A percentile compares a stretch with the other conserved stretches of the same genome.
Evolutionary conservation across 148 eudicot genomes (phyloP).

Genomic region (Tetragonia tetragonoides): DNA sequence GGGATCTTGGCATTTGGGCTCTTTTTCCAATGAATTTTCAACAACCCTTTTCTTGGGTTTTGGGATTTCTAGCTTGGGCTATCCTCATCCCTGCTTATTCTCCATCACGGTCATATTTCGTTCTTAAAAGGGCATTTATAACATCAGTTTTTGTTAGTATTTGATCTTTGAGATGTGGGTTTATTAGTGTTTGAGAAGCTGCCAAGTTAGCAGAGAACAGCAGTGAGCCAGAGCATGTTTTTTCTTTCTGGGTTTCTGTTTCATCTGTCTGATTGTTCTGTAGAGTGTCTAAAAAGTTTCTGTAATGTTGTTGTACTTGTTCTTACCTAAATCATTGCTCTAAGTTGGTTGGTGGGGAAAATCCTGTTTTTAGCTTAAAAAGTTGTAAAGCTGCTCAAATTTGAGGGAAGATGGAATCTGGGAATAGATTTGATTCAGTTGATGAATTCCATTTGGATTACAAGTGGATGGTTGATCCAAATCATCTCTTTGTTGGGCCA

Average conservation of each 20-base stretch:
- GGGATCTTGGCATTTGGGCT: slow-evolving; percentile 31
- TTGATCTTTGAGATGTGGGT: slow-evolving; percentile 31
- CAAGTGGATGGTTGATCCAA: slow-evolving; percentile 48
- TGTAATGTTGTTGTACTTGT: slow-evolving; percentile 4
- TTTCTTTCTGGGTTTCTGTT: slow-evolving; percentile 4
- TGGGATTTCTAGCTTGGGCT: slow-evolving; percentile 28
- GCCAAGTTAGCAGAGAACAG: slow-evolving; percentile 13
- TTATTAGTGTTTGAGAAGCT: slow-evolving; percentile 19
- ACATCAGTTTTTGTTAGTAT: slow-evolving; percentile 15
- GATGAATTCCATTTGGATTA: slow-evolving; percentile 43
- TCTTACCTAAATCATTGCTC: slow-evolving; percentile 8
- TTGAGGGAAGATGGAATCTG: slow-evolving; percentile 34
- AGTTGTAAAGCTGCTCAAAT: slow-evolving; percentile 12
- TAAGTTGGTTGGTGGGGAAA: slow-evolving; percentile 21
- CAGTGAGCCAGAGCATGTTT: slow-evolving; percentile 23
- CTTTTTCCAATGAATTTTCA: slow-evolving; percentile 31
- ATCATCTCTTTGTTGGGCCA: slow-evolving; percentile 47
- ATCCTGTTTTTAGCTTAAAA: slow-evolving; percentile 8
- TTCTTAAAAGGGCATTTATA: slow-evolving; percentile 4
- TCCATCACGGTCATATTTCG: slow-evolving; percentile 2
- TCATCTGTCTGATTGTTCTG: slow-evolving; percentile 8
- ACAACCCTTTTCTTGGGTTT: slow-evolving; percentile 33
- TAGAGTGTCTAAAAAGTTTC: slow-evolving; percentile 1
- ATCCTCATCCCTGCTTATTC: slow-evolving; percentile 5
- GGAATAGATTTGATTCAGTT: slow-evolving; percentile 34